Base-by-base conservation (phyloP, 2,329 filamentous ascomycete species). In the Phyllosticta capitalensis region DNA sequence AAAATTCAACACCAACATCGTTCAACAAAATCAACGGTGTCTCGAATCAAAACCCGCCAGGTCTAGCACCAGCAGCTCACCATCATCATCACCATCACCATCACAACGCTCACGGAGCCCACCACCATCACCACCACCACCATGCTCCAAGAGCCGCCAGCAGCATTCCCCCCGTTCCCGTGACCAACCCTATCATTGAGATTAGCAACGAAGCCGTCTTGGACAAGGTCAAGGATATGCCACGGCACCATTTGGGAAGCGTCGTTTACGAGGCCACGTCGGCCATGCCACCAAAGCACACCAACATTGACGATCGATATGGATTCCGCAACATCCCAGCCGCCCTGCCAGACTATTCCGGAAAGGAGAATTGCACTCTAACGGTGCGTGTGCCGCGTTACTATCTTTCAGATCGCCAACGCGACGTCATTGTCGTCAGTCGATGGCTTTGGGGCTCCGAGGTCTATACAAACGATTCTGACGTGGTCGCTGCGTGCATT, bases 401-500 rank as follows among this genome's bases (percentile, higher is more conserved):
- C 54, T 90, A 94, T 67, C 78, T 99, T 7, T 83, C 83, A 9
- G 73, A 83, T 0, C 75, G 79, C 7, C 83, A 88, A 22, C 82
- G 92, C 28, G 89, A 94, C 69, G 89, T 95, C 65, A 92, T 97
- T 56, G 95, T 91, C 10, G 77, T 84, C 7, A 83, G 90, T 33
- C 83, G 88, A 20, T 89, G 89, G 7, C 72, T 99, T 0, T 99
- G 92, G 92, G 94, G 94, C 1, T 94, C 90, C 0, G 92, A 95
- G 45, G 82, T 99, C 6, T 97, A 97, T 70, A 95, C 91, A 0
- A 94, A 99, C 66, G 94, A 99, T 72, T 96, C 91, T 0, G 94
- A 99, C 69, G 85, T 94, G 0, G 82, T 99, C 22, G 92, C 91
- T 0, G 92, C 92, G 1, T 92, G 92, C 61, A 92, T 99, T 52